Base-by-base conservation (phyloP, 2,329 filamentous ascomycete genomes). In the Talaromyces pinophilus region DNA sequence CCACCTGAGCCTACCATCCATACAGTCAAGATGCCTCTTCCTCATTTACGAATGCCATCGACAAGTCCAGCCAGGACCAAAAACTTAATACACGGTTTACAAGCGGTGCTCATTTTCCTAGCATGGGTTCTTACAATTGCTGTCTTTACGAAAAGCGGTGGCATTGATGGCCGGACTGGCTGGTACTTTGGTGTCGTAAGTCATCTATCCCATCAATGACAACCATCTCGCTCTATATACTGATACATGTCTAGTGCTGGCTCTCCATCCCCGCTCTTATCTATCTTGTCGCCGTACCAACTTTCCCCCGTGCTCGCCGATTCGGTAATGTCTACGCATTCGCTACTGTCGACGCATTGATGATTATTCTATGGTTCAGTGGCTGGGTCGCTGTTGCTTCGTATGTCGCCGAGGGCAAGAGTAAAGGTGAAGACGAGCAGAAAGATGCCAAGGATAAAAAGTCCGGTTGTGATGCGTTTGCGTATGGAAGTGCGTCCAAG, bases 241-340 rank as follows among this genome's bases (percentile, higher is more conserved):
- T 38, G 2, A 38, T 25, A 11, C 11, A 15, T 15, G 19, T 30
- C 55, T 69, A 88, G 86, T 88, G 86, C 73, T 88, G 86, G 80
- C 74, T 88, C 69, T 84, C 82, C 50, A 80, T 86, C 50, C 86
- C 86, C 13, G 84, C 83, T 33, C 77, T 88, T 42, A 79, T 88
- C 66, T 89, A 88, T 74, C 83, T 87, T 64, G 81, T 83, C 55
- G 86, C 86, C 74, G 84, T 87, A 4, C 86, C 87, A 5, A 85
- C 87, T 78, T 88, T 85, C 83, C 82, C 82, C 28, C 84, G 86
- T 68, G 83, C 86, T 30, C 81, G 81, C 69, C 81, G 82, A 62
- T 86, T 88, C 71, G 84, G 84, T 65, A 87, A 87, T 70, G 83
- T 85, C 44, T 88, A 87, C 72, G 86, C 85, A 62, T 87, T 87